phyloP scores from a whole-genome alignment of 1,284 basidiomycete species.

The Trametes polyzona region DNA sequence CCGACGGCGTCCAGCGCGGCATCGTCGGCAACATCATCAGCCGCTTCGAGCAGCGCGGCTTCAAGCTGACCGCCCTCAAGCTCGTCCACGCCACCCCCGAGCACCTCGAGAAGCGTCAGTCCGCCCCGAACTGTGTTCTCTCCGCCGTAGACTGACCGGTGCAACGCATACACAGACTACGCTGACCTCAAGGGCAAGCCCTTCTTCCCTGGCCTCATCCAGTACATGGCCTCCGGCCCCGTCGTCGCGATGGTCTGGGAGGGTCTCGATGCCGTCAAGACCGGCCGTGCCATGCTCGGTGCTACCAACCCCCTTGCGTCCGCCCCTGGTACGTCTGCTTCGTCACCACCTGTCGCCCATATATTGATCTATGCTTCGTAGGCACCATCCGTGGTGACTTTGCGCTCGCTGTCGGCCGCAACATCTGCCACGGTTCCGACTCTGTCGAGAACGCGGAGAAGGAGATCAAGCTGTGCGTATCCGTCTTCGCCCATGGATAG shows the following conservation, averaged over 20 bases:
- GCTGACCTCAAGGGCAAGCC: constrained; percentile 88
- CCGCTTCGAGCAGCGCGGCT: constrained; percentile 95
- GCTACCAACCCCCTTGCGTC: constrained; percentile 97
- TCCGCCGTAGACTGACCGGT: constrained; percentile 3
- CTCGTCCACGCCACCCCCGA: constrained; percentile 74
- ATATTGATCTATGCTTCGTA: constrained; percentile 32
- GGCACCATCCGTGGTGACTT: constrained; percentile 93
- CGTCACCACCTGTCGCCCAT: background rate
- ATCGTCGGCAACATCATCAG: constrained; percentile 93
- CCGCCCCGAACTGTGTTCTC: background rate
- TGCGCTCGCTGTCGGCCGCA: constrained; percentile 90
- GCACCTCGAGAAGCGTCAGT: constrained; percentile 86
- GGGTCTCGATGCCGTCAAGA: constrained; percentile 97
- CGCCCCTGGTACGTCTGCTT: constrained; percentile 64
- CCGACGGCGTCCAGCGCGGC: constrained; percentile 95
- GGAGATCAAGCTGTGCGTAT: constrained; percentile 85
- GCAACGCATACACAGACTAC: constrained; percentile 69
- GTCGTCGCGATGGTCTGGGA: constrained; percentile 98
- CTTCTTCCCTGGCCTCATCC: constrained; percentile 94
- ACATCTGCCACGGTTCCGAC: constrained; percentile 96
- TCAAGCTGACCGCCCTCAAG: constrained; percentile 92
- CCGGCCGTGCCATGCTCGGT: constrained; percentile 94
- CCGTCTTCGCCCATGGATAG: background rate
- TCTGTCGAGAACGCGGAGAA: constrained; percentile 89
- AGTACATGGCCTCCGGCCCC: constrained; percentile 95